phyloP scores from a whole-genome alignment of 2,329 filamentous ascomycete species.

The Exophiala sp. region DNA sequence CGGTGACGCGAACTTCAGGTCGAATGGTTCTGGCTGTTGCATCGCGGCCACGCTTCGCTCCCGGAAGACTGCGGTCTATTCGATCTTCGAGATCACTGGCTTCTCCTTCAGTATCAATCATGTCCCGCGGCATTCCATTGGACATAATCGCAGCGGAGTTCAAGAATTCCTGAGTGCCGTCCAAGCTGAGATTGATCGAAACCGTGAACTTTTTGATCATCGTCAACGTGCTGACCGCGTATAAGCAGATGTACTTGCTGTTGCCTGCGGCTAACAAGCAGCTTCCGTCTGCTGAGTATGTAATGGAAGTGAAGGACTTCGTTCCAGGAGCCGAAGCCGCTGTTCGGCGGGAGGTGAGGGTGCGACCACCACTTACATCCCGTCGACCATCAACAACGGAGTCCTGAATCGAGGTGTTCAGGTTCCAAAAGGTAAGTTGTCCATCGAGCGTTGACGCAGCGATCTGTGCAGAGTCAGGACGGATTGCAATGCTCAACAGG shows the following conservation, averaged over 20 bases:
- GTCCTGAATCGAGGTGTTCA: slow-evolving; percentile 80
- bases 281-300: slow-evolving; percentile 85
- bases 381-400: slow-evolving; percentile 81
- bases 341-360: slow-evolving; percentile 77
- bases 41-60: slow-evolving; percentile 75
- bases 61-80: slow-evolving; percentile 71
- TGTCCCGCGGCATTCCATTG: slow-evolving; percentile 66
- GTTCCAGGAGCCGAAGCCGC: slow-evolving; percentile 86
- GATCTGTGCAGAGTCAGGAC: slow-evolving; percentile 85
- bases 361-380: slow-evolving; percentile 88
- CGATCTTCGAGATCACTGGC: slow-evolving; percentile 83
- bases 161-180: slow-evolving; percentile 93
- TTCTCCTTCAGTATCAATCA: slow-evolving; percentile 85
- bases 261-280: slow-evolving; percentile 88
- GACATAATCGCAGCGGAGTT: slow-evolving; percentile 90
- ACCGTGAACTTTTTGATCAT: slow-evolving; percentile 93
- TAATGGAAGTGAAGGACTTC: slow-evolving; percentile 81
- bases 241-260: slow-evolving; percentile 97
- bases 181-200: slow-evolving; percentile 88
- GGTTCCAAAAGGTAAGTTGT: slow-evolving; percentile 89
- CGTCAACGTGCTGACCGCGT: slow-evolving; percentile 88
- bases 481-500: slow-evolving; percentile 75
- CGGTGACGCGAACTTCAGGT: slow-evolving; percentile 77
- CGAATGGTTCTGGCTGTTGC: slow-evolving; percentile 68
- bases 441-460: slow-evolving; percentile 90